Percentiles rank a stretch among this genome's conserved stretches.
phyloP scores from a whole-genome alignment of 805 yeast genomes.

The Metschnikowia dekortorum region DNA sequence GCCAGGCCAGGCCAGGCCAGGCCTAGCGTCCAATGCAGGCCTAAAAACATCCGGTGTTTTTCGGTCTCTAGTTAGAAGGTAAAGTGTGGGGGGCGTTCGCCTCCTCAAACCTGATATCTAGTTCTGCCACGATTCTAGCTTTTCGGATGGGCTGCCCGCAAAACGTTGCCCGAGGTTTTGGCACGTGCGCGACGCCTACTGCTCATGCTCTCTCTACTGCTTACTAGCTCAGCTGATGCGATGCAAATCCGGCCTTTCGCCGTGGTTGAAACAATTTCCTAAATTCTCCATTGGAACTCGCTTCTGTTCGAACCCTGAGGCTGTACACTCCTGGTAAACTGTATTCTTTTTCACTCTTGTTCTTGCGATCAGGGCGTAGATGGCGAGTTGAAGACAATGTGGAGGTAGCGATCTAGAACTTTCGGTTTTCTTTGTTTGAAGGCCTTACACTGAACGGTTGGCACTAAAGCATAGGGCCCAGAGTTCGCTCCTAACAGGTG shows the following conservation, averaged over 20 bases:
- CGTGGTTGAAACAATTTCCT: not conserved
- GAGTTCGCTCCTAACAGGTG: slow-evolving; percentile 1
- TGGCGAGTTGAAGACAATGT: not conserved
- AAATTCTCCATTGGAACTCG: not conserved
- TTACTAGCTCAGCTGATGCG: too few species aligned
- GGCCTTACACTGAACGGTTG: not conserved
- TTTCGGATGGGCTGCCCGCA: not conserved
- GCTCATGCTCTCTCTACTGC: not conserved
- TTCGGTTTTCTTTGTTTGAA: not conserved
- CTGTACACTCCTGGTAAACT: not conserved
- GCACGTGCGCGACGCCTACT: not conserved
- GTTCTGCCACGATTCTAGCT: not conserved
- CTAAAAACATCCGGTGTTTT: too few species aligned
- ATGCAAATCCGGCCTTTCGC: not conserved
- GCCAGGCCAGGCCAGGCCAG: not conserved
- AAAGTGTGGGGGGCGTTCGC: too few species aligned
- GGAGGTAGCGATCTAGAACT: not conserved
- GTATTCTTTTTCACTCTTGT: not conserved
- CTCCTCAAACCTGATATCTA: not conserved
- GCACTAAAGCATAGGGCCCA: not conserved
- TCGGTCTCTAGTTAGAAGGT: too few species aligned
- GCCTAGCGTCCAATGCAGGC: too few species aligned
- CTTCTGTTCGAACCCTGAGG: not conserved
- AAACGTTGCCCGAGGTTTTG: not conserved
- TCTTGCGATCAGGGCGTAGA: not conserved